Conservation (phyloP, 345 rosid species). For the Bruguiera sexangula region DNA sequence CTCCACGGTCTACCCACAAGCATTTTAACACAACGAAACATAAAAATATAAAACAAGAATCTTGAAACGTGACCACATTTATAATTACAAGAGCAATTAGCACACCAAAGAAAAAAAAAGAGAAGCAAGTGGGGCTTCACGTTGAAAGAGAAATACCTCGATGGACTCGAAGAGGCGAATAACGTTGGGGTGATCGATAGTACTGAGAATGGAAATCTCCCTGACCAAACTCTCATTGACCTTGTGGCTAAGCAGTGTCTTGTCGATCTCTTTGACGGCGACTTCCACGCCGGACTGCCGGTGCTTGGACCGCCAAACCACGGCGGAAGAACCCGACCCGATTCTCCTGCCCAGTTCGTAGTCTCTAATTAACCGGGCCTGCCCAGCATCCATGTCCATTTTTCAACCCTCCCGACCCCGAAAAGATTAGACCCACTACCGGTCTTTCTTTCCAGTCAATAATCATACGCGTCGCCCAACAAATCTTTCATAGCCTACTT, state of each 20-base stretch:
- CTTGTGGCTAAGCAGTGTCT: slow-evolving; percentile 55
- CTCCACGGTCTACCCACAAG: slow-evolving; percentile 46
- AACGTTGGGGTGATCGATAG: slow-evolving; percentile 64
- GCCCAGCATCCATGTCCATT: slow-evolving; percentile 62
- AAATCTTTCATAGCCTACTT: too few species aligned
- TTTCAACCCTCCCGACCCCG: too few species aligned
- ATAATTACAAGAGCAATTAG: not conserved
- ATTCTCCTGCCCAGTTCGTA: slow-evolving; percentile 61
- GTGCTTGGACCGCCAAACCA: slow-evolving; percentile 63
- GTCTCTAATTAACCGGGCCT: slow-evolving; percentile 52
- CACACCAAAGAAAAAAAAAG: not conserved
- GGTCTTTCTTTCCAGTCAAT: too few species aligned
- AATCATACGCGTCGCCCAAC: too few species aligned
- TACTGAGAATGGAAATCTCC: slow-evolving; percentile 74
- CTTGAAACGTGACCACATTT: not conserved
- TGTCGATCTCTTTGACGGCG: slow-evolving; percentile 77
- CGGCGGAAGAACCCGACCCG: slow-evolving; percentile 81
- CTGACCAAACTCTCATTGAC: slow-evolving; percentile 61
- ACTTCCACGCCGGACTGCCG: slow-evolving; percentile 50
- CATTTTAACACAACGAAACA: not conserved
- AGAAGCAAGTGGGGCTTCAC: not conserved
- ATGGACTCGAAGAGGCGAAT: too few species aligned
- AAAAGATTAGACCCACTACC: too few species aligned
- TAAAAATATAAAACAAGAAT: not conserved
- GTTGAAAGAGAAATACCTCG: not conserved